Evolutionary conservation across 1,284 basidiomycete genomes (phyloP), one percentile per base, ranked within the genome.

Genomic region (Amylostereum chailletii): DNA sequence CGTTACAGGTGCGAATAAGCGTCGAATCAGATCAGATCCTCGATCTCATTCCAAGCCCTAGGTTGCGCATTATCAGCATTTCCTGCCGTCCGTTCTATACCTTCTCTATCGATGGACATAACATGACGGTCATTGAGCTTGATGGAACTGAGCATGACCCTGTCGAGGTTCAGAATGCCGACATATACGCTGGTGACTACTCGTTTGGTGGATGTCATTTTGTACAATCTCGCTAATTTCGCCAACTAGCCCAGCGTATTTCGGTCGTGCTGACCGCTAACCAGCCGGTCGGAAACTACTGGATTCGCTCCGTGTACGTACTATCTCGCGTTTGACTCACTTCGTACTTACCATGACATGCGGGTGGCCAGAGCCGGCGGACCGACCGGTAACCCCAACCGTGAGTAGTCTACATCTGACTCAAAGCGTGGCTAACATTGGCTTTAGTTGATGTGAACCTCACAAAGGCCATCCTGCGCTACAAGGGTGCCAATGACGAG

Each of bases 11-110:
- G 51, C 64, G 66, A 39, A 5, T 34, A 41, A 6, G n/a, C 5
- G 8, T 48, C n/a, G 38, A 4, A 2, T 34, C 4, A 3, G 26
- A 10, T 3, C 39, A 34, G 69, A 41, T 43, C 66, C 3, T 45
- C n/a, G 29, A 41, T 39, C 19, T 26, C 32, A 9, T 30, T 45
- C 6, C 3, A 27, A 2, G 37, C 30, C 19, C 3, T 10, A 57
- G 67, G 29, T 59, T 69, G 57, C 67, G 83, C 11, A 54, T 86
- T 50, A 69, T 85, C 63, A 76, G 78, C 58, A 71, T 75, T 60
- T 65, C 74, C 32, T 71, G 69, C 52, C 58, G 64, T 29, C 19
- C 19, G 19, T 19, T 19, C 31, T 75, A 63, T 57, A 60, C 55
- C 19, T 72, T 72, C 56, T 60, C 68, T 1, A 71, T 75, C 6